A percentile compares a stretch with the other conserved stretches of the same genome.
Evolutionary conservation across 2,329 filamentous ascomycete genomes (phyloP).

Genomic region (Verticillium nonalfalfae): DNA sequence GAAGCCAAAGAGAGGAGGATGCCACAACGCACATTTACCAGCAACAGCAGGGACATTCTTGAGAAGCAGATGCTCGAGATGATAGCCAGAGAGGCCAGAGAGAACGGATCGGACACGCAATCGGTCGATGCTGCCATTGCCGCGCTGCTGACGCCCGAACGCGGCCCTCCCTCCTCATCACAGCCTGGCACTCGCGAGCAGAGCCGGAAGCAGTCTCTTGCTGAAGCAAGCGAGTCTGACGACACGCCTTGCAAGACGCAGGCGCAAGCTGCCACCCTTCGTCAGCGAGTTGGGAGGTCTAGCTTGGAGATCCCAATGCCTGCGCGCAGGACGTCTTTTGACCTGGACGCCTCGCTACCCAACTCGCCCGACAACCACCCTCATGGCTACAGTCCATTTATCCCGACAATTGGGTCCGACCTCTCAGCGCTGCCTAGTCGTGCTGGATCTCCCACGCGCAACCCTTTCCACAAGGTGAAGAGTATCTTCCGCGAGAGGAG

Average conservation of each 20-base stretch:
- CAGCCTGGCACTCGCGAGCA: constrained; percentile 22
- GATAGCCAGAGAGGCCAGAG: constrained; percentile 46
- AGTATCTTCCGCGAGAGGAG: constrained; percentile 48
- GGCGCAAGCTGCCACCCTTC: constrained; percentile 1
- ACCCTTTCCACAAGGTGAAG: constrained; percentile 49
- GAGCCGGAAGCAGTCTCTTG: constrained; percentile 28
- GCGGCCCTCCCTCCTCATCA: constrained; percentile 11
- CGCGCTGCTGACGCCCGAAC: constrained; percentile 8
- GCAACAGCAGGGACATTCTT: constrained; percentile 44
- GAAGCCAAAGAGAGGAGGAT: constrained; percentile 30
- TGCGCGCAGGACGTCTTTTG: constrained; percentile 31
- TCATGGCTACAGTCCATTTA: constrained; percentile 38
- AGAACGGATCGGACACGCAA: constrained; percentile 23
- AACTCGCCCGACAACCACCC: constrained; percentile 47
- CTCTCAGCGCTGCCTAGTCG: constrained; percentile 59
- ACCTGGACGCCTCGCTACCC: constrained; percentile 38
- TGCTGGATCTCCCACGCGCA: constrained; percentile 56
- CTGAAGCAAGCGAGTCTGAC: constrained; percentile 34
- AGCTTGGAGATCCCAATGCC: constrained; percentile 44
- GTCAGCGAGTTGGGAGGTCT: constrained; percentile 24
- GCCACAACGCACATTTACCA: constrained; percentile 41
- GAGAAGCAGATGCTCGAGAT: constrained; percentile 58
- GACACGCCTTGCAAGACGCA: constrained; percentile 13
- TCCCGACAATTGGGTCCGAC: constrained; percentile 56
- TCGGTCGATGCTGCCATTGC: background rate